Evolutionary conservation across 345 rosid species (phyloP), one percentile per base, ranked within the genome.

Genomic region (Euphorbia tirucalli): DNA sequence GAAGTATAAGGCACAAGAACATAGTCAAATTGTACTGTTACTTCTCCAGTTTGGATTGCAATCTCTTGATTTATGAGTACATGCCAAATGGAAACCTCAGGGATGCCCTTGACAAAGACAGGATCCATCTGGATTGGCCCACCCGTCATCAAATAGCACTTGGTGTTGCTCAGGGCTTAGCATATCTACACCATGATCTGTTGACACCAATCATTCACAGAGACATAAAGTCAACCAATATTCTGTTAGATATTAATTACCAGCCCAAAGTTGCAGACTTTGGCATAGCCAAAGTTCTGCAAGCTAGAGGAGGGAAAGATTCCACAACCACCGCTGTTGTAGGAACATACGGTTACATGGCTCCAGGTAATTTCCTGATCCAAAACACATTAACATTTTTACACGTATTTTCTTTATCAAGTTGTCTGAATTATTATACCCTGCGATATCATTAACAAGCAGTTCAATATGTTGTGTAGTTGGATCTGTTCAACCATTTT

Each of bases 191-290:
- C 75, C 95, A 90, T 73, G 97, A 90, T 82, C 88, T 92, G 49
- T 66, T 83, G 39, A 81, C 80, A 1, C 87, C 97, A 7, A 89
- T 94, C 58, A 87, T 94, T 73, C 98, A 94, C 80, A 81, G 98
- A 66, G 98, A 94, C 80, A 89, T 94, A 78, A 94, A 94, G 79
- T 85, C 98, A 0, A 88, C 97, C 75, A 94, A 94, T 78, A 85
- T 94, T 76, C 78, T 94, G 28, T 78, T 94, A 1, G 97, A 94
- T 72, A 77, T 83, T 30, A 83, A 90, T 66, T 87, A 80, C 79
- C 89, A 85, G 83, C 92, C 98, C 27, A 92, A 92, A 76, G 90
- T 94, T 57, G 98, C 98, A 43, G 97, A 94, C 71, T 94, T 94
- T 31, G 98, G 97, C 67, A 85, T 92, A 69, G 98, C 98, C 84